Conservation (phyloP, 2,329 filamentous ascomycete genomes). For the Camptophora hylomeconis region DNA sequence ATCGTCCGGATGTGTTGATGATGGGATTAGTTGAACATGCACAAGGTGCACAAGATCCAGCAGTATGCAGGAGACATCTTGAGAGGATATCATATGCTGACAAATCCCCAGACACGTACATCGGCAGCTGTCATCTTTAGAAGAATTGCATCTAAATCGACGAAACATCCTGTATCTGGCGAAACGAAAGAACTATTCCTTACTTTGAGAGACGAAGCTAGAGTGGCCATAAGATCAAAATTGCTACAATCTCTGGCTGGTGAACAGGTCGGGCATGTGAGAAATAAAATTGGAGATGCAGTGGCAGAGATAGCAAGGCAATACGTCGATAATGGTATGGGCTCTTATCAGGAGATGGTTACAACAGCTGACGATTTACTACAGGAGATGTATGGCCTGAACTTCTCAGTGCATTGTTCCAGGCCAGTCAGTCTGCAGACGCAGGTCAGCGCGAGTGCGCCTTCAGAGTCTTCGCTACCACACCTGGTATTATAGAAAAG, state of each 20-base stretch:
- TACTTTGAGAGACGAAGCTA: slow-evolving; percentile 60
- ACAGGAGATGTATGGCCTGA: slow-evolving; percentile 80
- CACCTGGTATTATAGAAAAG: slow-evolving; percentile 88
- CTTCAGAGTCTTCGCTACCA: slow-evolving; percentile 90
- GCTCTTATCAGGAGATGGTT: slow-evolving; percentile 11
- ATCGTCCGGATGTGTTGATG: slow-evolving; percentile 72
- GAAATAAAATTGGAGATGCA: slow-evolving; percentile 96
- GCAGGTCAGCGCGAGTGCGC: slow-evolving; percentile 78
- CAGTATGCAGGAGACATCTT: slow-evolving; percentile 46
- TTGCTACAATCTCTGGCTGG: slow-evolving; percentile 62
- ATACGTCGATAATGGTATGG: slow-evolving; percentile 78
- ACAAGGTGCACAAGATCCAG: slow-evolving; percentile 58
- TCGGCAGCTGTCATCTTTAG: slow-evolving; percentile 92
- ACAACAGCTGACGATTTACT: slow-evolving; percentile 5
- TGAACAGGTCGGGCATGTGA: slow-evolving; percentile 60
- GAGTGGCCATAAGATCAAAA: slow-evolving; percentile 68
- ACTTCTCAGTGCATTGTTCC: slow-evolving; percentile 72
- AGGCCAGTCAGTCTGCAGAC: slow-evolving; percentile 76
- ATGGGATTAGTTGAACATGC: slow-evolving; percentile 94
- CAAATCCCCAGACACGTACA: slow-evolving; percentile 55
- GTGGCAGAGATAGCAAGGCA: slow-evolving; percentile 90
- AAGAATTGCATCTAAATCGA: slow-evolving; percentile 77
- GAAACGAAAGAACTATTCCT: slow-evolving; percentile 75
- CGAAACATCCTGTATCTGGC: slow-evolving; percentile 56
- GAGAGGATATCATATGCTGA: slow-evolving; percentile 12